Evolutionary conservation across 176 grass and related monocot genomes (phyloP), one percentile per base, ranked within the genome.

Genomic region (Puccinellia tenuiflora): DNA sequence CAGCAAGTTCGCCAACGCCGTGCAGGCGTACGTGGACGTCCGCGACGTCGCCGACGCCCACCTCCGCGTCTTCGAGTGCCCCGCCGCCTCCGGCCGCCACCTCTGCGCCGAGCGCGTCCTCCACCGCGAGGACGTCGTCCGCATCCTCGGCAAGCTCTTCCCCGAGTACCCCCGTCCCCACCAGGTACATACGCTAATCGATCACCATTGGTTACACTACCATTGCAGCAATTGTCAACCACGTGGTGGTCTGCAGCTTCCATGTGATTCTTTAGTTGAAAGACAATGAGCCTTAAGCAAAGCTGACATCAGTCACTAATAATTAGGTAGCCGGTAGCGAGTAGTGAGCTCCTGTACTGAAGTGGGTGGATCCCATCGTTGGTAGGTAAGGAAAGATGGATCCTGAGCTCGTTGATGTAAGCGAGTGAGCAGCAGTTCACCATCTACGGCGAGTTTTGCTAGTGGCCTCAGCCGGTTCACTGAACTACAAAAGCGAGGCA

Each of bases 1-100:
- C 17, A 81, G 73, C 64, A 94, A 68, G 59, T 98, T 86, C 86
- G 67, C 92, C 86, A 98, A 98, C 74, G 96, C 96, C 15, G 96
- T 98, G 12, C 96, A 95, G 85, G 92, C 86, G 14, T 98, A 98
- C 76, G 96, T 98, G 9, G 90, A 98, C 88, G 96, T 98, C 30
- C 87, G 96, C 48, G 96, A 98, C 82, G 92, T 93, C 30, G 96
- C 96, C 38, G 85, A 56, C 64, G 96, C 92, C 0, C 96, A 98
- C 70, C 51, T 95, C 55, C 84, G 47, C 73, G 92, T 98, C 68
- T 95, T 88, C 85, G 96, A 95, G 78, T 51, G 11, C 31, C 75
- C 87, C 35, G 28, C n/a, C 16, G 93, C 93, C 3, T 72, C 93
- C 18, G 90, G 38, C 11, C 68, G 68, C 68, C 4, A 70, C 38